phyloP scores from a whole-genome alignment of 2,329 filamentous ascomycete species.

The Rhinocladiella similis region DNA sequence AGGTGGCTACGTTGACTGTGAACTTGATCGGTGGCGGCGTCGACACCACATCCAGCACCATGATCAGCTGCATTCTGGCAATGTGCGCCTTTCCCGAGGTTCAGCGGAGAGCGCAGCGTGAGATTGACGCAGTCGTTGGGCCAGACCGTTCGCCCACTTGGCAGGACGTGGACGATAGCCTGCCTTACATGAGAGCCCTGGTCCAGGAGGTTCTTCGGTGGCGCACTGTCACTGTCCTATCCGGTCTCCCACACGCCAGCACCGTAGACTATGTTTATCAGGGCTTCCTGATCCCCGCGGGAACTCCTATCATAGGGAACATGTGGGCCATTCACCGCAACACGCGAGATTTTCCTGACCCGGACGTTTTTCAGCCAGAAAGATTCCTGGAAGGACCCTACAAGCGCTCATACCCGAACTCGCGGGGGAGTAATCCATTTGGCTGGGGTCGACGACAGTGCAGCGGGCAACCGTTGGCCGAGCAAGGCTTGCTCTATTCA shows the following conservation, averaged over 20 bases:
- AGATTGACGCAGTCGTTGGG: slow-evolving; percentile 37
- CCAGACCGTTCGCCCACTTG: slow-evolving; percentile 29
- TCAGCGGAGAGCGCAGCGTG: slow-evolving; percentile 24
- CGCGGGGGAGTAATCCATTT: slow-evolving; percentile 47
- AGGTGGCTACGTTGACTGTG: slow-evolving; percentile 48
- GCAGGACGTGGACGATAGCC: slow-evolving; percentile 34
- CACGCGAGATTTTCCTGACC: slow-evolving; percentile 40
- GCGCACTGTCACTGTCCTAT: slow-evolving; percentile 47
- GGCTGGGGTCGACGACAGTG: slow-evolving; percentile 56
- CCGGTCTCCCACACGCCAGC: slow-evolving; percentile 34
- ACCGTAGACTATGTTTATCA: slow-evolving; percentile 52
- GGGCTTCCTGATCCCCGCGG: slow-evolving; percentile 51
- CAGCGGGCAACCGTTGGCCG: slow-evolving; percentile 35
- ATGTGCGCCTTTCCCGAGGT: slow-evolving; percentile 2
- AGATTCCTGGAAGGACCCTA: slow-evolving; percentile 27
- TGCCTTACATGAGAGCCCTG: slow-evolving; percentile 34
- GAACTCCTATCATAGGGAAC: slow-evolving; percentile 48
- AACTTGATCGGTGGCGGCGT: slow-evolving; percentile 38
- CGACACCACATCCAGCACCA: slow-evolving; percentile 31
- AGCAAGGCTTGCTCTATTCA: slow-evolving; percentile 48
- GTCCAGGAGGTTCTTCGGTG: slow-evolving; percentile 36
- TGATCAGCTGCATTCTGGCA: slow-evolving; percentile 31
- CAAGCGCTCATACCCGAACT: slow-evolving; percentile 43
- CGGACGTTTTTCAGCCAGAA: slow-evolving; percentile 42
- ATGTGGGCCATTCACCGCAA: slow-evolving; percentile 48